Conservation (phyloP, 805 yeast species). For the Yamadazyma laniorum region DNA sequence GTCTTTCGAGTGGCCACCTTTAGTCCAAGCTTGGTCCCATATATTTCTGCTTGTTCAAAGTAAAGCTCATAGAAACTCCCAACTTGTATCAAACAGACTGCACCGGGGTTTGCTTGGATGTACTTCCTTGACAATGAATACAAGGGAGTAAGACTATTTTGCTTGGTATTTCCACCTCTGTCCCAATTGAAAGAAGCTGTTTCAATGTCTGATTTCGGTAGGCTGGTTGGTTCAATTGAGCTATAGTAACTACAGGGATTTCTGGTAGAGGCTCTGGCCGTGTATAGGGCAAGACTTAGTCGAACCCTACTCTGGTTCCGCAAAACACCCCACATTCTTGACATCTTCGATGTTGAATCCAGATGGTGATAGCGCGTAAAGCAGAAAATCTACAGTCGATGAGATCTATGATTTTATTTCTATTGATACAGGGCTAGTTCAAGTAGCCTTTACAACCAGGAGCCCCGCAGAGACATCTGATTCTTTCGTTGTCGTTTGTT, state of each 20-base stretch:
- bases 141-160: conserved; percentile 32
- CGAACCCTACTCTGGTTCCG: too few relatives aligned
- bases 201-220: too few relatives aligned
- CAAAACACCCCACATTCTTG: background rate
- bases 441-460: conserved; percentile 90
- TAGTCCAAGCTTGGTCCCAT: conserved; percentile 68
- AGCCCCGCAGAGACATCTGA: conserved; percentile 93
- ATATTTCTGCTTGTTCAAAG: conserved; percentile 79
- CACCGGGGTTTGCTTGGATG: conserved; percentile 35
- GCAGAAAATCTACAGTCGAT: too few relatives aligned
- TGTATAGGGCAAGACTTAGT: too few relatives aligned
- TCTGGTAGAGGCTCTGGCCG: too few relatives aligned
- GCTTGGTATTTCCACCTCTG: conserved; percentile 37
- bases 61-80: conserved; percentile 88
- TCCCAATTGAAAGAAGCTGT: conserved; percentile 35
- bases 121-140: conserved; percentile 32
- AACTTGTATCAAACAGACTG: conserved; percentile 61
- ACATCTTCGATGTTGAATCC: background rate
- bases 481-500: conserved; percentile 80
- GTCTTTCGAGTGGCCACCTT: conserved; percentile 61
- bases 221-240: too few relatives aligned
- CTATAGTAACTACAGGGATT: too few relatives aligned
- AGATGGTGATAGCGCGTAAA: background rate
- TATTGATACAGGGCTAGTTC: conserved; percentile 43
- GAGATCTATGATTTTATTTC: conserved; percentile 1